phyloP scores from a whole-genome alignment of 2,329 filamentous ascomycete species.

The Phialemonium atrogriseum region DNA sequence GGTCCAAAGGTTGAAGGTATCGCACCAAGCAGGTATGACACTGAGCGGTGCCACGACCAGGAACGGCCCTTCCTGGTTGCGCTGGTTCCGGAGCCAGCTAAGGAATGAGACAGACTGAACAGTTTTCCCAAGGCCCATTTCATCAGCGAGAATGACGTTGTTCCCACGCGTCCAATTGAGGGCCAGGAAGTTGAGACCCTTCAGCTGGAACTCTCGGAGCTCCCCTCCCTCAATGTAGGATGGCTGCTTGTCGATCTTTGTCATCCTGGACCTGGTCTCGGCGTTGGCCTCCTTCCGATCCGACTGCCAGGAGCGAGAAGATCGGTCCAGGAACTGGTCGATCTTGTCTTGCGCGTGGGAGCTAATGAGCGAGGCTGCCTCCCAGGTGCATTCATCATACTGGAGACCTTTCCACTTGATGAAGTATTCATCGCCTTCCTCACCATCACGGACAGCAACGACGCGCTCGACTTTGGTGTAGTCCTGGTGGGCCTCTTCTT shows the following conservation, averaged over 20 bases:
- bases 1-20: conserved; percentile 94
- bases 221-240: conserved; percentile 77
- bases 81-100: conserved; percentile 89
- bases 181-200: conserved; percentile 87
- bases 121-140: conserved; percentile 98
- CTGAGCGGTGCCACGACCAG: conserved; percentile 95
- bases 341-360: conserved; percentile 80
- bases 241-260: conserved; percentile 70
- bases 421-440: conserved; percentile 78
- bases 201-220: conserved; percentile 87
- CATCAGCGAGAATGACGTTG: conserved; percentile 95
- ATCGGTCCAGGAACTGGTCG: conserved; percentile 81
- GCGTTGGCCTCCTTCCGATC: conserved; percentile 69
- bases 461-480: conserved; percentile 90
- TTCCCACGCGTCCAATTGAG: conserved; percentile 93
- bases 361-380: conserved; percentile 65
- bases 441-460: conserved; percentile 73
- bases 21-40: conserved; percentile 95
- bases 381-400: conserved; percentile 96
- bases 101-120: conserved; percentile 96
- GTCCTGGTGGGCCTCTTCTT: conserved; percentile 79
- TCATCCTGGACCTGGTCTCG: conserved; percentile 66
- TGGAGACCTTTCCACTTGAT: conserved; percentile 95
- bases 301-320: conserved; percentile 71
- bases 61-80: conserved; percentile 87